Conservation (phyloP, 371 early-diverging fungal genomes). For the Zychaea mexicana region DNA sequence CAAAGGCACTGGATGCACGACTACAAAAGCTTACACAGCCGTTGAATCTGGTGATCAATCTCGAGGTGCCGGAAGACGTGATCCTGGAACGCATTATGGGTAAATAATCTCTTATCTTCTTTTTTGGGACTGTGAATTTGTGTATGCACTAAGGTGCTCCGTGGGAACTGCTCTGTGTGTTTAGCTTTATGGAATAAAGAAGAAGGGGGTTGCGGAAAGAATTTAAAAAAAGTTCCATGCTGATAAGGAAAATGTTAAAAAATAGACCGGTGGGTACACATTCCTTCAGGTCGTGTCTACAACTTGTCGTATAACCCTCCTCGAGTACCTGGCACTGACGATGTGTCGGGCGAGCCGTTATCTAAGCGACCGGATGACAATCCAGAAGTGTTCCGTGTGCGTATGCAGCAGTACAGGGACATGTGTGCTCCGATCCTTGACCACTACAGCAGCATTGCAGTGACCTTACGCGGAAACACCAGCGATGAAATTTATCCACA, state of each 20-base stretch:
- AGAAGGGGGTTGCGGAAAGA: too few species aligned
- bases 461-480: conserved; percentile 73
- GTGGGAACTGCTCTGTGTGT: neutral
- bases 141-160: too few species aligned
- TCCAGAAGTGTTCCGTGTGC: conserved; percentile 78
- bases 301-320: conserved; percentile 95
- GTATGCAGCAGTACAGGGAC: conserved; percentile 77
- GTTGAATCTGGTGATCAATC: conserved; percentile 84
- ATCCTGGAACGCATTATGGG: conserved; percentile 90
- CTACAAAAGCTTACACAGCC: conserved; percentile 59
- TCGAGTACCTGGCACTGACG: conserved; percentile 79
- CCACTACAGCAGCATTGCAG: conserved; percentile 74
- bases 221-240: neutral
- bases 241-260: neutral
- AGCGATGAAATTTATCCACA: conserved; percentile 92
- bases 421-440: conserved; percentile 82
- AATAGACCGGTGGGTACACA: conserved; percentile 92
- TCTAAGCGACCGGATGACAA: conserved; percentile 93
- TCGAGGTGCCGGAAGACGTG: conserved; percentile 91
- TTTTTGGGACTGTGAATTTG: neutral
- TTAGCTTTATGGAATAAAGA: too few species aligned
- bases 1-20: conserved; percentile 73
- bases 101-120: conserved; percentile 13
- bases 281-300: conserved; percentile 92
- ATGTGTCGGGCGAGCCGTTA: conserved; percentile 91